Evolutionary conservation across 164 flowering plant species (phyloP).

Genomic region (Annona cherimola): DNA sequence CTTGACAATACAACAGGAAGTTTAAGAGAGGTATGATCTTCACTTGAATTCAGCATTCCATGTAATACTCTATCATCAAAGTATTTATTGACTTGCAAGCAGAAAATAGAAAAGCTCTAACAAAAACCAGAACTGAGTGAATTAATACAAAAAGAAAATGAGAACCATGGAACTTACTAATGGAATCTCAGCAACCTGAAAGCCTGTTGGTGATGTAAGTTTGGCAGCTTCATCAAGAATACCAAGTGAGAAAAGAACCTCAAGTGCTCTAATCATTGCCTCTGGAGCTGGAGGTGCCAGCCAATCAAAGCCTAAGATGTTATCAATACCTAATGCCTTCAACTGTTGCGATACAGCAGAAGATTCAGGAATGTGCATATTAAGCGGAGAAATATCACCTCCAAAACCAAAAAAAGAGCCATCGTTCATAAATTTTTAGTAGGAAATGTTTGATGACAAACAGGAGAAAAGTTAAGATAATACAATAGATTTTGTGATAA

Average conservation of each 20-base stretch:
- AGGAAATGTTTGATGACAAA: neutral
- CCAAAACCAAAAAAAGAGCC: neutral
- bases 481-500: neutral
- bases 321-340: constrained; percentile 92
- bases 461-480: neutral
- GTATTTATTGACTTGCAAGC: neutral
- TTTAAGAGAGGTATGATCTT: neutral
- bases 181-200: constrained; percentile 95
- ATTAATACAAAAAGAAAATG: neutral
- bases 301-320: constrained; percentile 98
- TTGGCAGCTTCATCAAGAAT: constrained; percentile 94
- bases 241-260: constrained; percentile 85
- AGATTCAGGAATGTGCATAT: constrained; percentile 10
- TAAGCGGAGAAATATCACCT: neutral
- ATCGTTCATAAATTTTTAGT: neutral
- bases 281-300: constrained; percentile 90
- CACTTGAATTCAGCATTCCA: neutral
- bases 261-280: constrained; percentile 92
- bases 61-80: neutral
- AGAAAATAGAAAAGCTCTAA: neutral
- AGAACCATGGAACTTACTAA: constrained; percentile 38
- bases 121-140: neutral
- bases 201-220: constrained; percentile 90
- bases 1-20: neutral
- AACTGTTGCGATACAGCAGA: constrained; percentile 40